Base-by-base conservation (phyloP, 2,329 filamentous ascomycete genomes). In the Huntiella abstrusa region DNA sequence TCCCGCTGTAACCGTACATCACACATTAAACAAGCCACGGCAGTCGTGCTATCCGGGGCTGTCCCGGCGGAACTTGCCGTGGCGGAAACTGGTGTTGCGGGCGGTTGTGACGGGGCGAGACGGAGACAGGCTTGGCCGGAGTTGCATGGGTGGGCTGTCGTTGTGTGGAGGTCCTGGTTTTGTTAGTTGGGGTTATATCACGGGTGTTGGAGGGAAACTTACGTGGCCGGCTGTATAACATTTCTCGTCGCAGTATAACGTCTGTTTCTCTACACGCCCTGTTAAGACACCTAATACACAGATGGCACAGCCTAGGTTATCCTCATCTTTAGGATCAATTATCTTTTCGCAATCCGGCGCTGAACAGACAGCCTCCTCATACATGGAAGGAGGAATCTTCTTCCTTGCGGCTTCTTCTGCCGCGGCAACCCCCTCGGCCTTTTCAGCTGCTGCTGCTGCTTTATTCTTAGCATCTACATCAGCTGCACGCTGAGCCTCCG, bases 191-290 rank as follows among this genome's bases (percentile, higher is more conserved):
- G 13, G 36, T 36, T 8, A 34, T 34, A 36, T 32, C 11, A 3
- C 11, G 41, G n/a, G n/a, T 34, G 11, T 35, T 19, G 8, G 5
- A 15, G 16, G n/a, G 15, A 6, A 11, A 61, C 64, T 54, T 55
- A 70, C 68, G 42, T 64, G 61, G 43, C 60, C 61, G 35, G 60
- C 57, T 5, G 60, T 55, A 22, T 58, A 58, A 51, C 67, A 70
- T 17, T 57, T 57, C 5, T 64, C 58, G 1, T 64, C 66, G 54
- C 67, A 70, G 51, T 67, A 71, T 5, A 67, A 55, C 2, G 62
- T 63, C 47, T 65, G 52, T 28, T 55, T 56, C 43, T 57, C 55
- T 7, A 51, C 51, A 3, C 64, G 57, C 10, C 62, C 61, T 49
- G 63, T 58, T 35, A 63, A 56, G 8, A 55, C 51, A 2, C 67